Conservation (phyloP, 306 rosid genomes). For the Corylus heterophylla region DNA sequence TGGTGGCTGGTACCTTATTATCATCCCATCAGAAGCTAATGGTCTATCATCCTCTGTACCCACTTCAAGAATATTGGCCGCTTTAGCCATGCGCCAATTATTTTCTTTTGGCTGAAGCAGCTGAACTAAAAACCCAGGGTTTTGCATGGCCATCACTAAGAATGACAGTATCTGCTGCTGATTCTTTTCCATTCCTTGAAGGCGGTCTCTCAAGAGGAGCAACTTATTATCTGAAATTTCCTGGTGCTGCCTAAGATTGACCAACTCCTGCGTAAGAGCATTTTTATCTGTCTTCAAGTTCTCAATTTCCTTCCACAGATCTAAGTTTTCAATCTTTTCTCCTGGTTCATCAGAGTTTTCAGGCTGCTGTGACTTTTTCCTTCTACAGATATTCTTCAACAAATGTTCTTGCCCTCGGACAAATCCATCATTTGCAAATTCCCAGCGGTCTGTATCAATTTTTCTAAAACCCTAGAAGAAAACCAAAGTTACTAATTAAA, state of each 20-base stretch:
- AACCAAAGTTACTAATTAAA: constrained; percentile 19
- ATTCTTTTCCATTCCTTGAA: constrained; percentile 88
- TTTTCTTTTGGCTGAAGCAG: constrained; percentile 80
- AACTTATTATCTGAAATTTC: constrained; percentile 66
- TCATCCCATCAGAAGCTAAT: constrained; percentile 53
- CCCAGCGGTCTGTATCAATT: constrained; percentile 81
- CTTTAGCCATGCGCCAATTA: constrained; percentile 68
- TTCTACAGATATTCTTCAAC: constrained; percentile 69
- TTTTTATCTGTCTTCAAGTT: constrained; percentile 71
- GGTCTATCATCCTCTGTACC: constrained; percentile 34
- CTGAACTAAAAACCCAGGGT: constrained; percentile 78
- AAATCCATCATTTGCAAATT: constrained; percentile 79
- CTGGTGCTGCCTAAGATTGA: constrained; percentile 77
- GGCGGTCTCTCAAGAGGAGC: constrained; percentile 60
- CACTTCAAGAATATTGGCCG: constrained; percentile 50
- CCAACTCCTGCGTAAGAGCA: constrained; percentile 73
- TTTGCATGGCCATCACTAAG: constrained; percentile 93
- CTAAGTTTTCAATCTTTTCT: constrained; percentile 31
- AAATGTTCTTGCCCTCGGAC: constrained; percentile 71
- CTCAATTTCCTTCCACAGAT: constrained; percentile 82
- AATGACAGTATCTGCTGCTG: constrained; percentile 96
- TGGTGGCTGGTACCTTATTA: constrained; percentile 70
- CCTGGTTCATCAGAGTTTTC: constrained; percentile 40
- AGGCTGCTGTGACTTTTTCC: constrained; percentile 52
- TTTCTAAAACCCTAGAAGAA: constrained; percentile 89